These are phyloP conservation scores for Ceratobasidium papillatum DNA, from an alignment of 1,284 basidiomycete species.

Conservation along the genomic window DNA sequence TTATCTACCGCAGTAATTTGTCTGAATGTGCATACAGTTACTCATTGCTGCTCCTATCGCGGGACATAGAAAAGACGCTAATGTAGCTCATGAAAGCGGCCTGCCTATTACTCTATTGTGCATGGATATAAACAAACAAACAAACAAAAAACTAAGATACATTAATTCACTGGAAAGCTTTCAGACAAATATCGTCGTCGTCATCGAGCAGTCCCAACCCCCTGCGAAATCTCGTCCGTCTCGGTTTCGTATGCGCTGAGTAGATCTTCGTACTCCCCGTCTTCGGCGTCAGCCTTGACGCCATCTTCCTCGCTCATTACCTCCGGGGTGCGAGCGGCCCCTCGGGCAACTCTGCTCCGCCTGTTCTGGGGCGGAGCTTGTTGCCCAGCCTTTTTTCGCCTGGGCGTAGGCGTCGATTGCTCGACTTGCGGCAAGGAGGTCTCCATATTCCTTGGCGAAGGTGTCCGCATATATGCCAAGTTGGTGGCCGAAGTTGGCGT, in stretches of 20 bases:
- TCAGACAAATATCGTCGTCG: not conserved
- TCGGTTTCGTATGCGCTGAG: constrained; percentile 43
- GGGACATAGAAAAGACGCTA: not conserved
- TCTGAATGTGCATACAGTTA: too few relatives aligned
- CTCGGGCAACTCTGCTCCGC: constrained; percentile 6
- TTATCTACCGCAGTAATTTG: not conserved
- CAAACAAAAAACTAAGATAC: constrained; percentile 2
- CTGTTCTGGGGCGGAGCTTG: constrained; percentile 15
- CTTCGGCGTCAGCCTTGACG: constrained; percentile 47
- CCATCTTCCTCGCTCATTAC: constrained; percentile 46
- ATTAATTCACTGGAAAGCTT: not conserved
- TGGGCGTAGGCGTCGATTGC: constrained; percentile 22
- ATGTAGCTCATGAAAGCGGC: not conserved
- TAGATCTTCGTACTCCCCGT: constrained; percentile 44
- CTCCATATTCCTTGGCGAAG: constrained; percentile 5
- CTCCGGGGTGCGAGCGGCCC: constrained; percentile 16
- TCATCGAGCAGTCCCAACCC: constrained; percentile 20
- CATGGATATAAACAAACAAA: constrained; percentile 17
- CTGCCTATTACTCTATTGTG: constrained; percentile 13
- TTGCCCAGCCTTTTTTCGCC: constrained; percentile 21
- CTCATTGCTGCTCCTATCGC: not conserved
- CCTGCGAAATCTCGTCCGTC: constrained; percentile 28
- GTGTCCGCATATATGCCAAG: not conserved
- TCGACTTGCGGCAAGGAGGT: constrained; percentile 10
- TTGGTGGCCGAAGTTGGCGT: constrained; percentile 20